Conservation (phyloP, 805 yeast species). For the Lachancea quebecensis region DNA sequence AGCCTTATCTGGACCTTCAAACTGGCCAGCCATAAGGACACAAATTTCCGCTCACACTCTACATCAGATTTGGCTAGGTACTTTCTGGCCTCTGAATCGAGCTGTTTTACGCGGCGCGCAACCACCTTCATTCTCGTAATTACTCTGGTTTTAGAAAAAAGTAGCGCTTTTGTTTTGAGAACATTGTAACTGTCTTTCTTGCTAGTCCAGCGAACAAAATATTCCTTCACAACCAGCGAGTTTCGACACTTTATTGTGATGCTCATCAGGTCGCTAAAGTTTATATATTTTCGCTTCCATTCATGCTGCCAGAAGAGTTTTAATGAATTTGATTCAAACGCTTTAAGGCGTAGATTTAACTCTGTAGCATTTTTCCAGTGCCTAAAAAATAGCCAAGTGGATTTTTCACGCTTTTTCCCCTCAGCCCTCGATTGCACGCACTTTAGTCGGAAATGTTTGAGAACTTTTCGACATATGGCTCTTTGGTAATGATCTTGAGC, state of each 20-base stretch:
- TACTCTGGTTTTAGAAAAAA: conserved; percentile 11
- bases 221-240: background rate
- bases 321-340: background rate
- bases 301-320: background rate
- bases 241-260: conserved; percentile 3
- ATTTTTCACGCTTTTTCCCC: background rate
- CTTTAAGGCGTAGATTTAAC: background rate
- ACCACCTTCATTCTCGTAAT: conserved; percentile 10
- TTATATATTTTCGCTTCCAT: conserved; percentile 1
- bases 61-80: background rate
- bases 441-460: background rate
- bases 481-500: background rate
- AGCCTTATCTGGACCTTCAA: conserved; percentile 2
- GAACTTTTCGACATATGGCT: background rate
- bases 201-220: conserved; percentile 1
- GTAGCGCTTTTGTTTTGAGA: conserved; percentile 9
- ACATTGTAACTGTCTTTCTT: background rate
- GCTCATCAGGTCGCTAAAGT: background rate
- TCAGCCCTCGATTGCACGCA: background rate
- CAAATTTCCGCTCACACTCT: background rate
- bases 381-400: background rate
- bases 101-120: conserved; percentile 8
- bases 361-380: background rate
- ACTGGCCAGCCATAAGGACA: conserved; percentile 3
- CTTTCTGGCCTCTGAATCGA: background rate